Evolutionary conservation across 768 basidiomycete genomes (phyloP), one percentile per base, ranked within the genome.

Genomic region (Termitomyces sp.): DNA sequence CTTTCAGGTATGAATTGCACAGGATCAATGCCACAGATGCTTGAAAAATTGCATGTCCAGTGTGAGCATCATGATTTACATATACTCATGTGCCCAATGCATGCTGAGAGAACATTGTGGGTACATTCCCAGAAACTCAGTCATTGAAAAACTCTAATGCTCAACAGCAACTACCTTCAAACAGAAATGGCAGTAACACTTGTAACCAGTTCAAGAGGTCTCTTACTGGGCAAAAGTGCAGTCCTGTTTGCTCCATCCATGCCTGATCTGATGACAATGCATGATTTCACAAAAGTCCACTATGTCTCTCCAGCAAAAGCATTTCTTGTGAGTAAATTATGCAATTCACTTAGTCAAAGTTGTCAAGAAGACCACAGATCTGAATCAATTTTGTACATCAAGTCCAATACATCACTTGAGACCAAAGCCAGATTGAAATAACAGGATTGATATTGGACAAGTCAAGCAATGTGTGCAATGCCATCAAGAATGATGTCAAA

Each of bases 361-460:
- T 49, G 63, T 52, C 26, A 52, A 52, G n/a, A 39, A 29, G 27
- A 13, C 8, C 13, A 14, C 36, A 1, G 20, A 44, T 37, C 51
- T 20, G 31, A 55, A 27, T 41, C 13, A 31, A 24, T 64, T n/a
- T 69, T 86, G 78, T 78, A 91, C 94, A 92, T 24, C 94, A 88
- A 54, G 94, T 88, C 97, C 97, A 99, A 69, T 95, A 98, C 77
- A 97, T 88, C n/a, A 97, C 85, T 71, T 99, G 97, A 1, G 94
- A 95, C 86, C 94, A 96, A 50, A 95, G 79, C 69, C 98, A 97
- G 6, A 88, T 86, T 50, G 86, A 86, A 18, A 98, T 76, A 8
- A 82, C 86, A 14, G 97, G 93, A 67, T 98, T 98, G 62, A 98
- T 83, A 57, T 94, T 90, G 47, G 95, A 92, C 37, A 94, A 74